Evolutionary conservation across 164 flowering plant genomes (phyloP).

Genomic region (Chloranthus sessilifolius): DNA sequence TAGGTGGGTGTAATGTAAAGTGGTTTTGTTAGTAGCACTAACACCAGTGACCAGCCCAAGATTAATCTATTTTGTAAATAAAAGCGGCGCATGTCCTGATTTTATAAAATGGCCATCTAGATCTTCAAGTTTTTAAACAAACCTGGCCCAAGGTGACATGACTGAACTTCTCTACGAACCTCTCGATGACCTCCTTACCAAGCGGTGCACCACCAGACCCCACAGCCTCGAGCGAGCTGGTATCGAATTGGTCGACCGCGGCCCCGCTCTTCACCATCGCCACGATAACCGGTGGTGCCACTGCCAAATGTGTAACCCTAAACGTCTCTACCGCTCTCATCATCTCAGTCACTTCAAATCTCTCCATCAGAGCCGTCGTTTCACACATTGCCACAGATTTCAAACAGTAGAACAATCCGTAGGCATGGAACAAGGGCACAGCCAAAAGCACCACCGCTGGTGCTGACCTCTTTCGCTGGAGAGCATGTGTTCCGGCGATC

Average conservation of each 20-base stretch:
- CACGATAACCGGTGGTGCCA: conserved; percentile 38
- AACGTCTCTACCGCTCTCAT: conserved; percentile 31
- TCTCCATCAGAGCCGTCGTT: conserved; percentile 31
- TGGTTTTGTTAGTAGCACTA: too few relatives aligned
- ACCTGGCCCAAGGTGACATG: conserved; percentile 34
- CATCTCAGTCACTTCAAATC: conserved; percentile 33
- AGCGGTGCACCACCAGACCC: conserved; percentile 75
- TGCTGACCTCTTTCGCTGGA: conserved; percentile 4
- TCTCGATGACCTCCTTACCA: conserved; percentile 58
- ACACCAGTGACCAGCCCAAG: too few relatives aligned
- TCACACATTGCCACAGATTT: conserved; percentile 25
- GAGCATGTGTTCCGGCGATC: conserved; percentile 11
- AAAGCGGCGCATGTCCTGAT: too few relatives aligned
- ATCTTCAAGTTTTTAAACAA: too few relatives aligned
- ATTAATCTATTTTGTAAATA: too few relatives aligned
- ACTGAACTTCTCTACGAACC: conserved; percentile 53
- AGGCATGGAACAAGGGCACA: conserved; percentile 44
- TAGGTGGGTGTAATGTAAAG: too few relatives aligned
- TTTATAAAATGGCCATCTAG: too few relatives aligned
- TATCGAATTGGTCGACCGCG: conserved; percentile 29
- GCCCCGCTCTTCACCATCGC: conserved; percentile 25
- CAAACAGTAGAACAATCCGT: conserved; percentile 24
- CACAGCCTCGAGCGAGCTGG: conserved; percentile 43
- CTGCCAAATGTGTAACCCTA: conserved; percentile 24
- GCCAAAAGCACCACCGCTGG: conserved; percentile 26